Base-by-base conservation (phyloP, 805 yeast genomes). In the Candida michaelii region DNA sequence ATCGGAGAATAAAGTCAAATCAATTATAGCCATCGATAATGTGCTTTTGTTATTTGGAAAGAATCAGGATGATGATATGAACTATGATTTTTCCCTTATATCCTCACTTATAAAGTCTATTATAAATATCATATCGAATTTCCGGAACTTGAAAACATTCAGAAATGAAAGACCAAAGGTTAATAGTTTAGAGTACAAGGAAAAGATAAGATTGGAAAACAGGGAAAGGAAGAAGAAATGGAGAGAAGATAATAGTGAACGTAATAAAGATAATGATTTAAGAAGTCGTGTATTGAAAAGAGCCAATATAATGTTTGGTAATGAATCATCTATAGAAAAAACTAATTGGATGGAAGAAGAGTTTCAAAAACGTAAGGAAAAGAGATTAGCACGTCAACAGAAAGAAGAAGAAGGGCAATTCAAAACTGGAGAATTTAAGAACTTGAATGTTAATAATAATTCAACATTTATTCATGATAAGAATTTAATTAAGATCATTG, bases 181-280 rank as follows among this genome's bases (percentile, higher is more conserved):
- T 8, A 66, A 63, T 21, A 51, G 62, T 2, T 52, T 60, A 8
- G 77, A 74, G 45, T 66, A 69, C 36, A 74, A 74, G 47, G 88
- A 83, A 53, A 74, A 79, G 47, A 68, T 82, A 9, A 65, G 89
- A 37, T 52, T 74, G 18, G 90, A 81, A 36, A 88, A 88, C 54
- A 69, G 95, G 36, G 86, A 81, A 41, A 69, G 96, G 15, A 88
- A 88, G 65, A 82, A 85, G 64, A 76, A 78, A 50, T 88, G 96
- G 96, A 73, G 96, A 54, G 90, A 81, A 49, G 82, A 79, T 19
- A 89, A 91, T 56, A 76, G 78, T 7, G 83, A 83, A 46, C 73
- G 93, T 50, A 90, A 90, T 61, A 83, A 87, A 65, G 96, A 89
- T 59, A 84, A 88, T 54, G 98, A 91, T 57, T 68, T 91, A 42